phyloP scores from a whole-genome alignment of 2,329 filamentous ascomycete genomes.

The Xylariaceae sp. region DNA sequence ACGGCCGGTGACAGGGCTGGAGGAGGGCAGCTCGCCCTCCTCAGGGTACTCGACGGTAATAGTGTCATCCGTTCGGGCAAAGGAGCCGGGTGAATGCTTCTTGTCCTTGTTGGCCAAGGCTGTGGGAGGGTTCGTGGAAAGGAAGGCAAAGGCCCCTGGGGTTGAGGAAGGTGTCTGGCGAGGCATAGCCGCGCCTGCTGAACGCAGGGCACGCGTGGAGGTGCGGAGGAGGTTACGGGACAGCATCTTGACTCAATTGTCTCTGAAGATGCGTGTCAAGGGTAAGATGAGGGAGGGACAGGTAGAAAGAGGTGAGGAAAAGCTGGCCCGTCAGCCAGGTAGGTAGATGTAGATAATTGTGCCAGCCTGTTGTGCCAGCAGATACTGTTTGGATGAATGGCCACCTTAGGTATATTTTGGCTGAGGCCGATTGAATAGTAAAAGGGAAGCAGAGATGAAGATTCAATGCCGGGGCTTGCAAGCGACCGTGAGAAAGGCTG shows the following conservation, averaged over 20 bases:
- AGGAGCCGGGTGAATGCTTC: slow-evolving; percentile 51
- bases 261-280: background rate
- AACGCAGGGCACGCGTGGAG: slow-evolving; percentile 20
- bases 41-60: slow-evolving; percentile 77
- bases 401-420: too few species aligned
- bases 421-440: slow-evolving; percentile 1
- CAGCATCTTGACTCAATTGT: slow-evolving; percentile 17
- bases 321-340: too few species aligned
- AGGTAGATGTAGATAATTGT: too few species aligned
- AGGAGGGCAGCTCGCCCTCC: slow-evolving; percentile 68
- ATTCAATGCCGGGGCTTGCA: too few species aligned
- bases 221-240: slow-evolving; percentile 19
- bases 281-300: background rate
- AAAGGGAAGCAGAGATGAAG: background rate
- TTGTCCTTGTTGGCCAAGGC: slow-evolving; percentile 27
- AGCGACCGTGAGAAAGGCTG: background rate
- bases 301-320: too few species aligned
- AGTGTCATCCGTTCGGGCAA: slow-evolving; percentile 74
- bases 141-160: slow-evolving; percentile 8
- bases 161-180: slow-evolving; percentile 18
- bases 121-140: slow-evolving; percentile 26
- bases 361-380: too few species aligned
- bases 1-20: slow-evolving; percentile 66
- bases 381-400: too few species aligned
- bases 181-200: slow-evolving; percentile 15